Conservation (phyloP, 495 filamentous ascomycete genomes). For the Parathielavia hyrcaniae region DNA sequence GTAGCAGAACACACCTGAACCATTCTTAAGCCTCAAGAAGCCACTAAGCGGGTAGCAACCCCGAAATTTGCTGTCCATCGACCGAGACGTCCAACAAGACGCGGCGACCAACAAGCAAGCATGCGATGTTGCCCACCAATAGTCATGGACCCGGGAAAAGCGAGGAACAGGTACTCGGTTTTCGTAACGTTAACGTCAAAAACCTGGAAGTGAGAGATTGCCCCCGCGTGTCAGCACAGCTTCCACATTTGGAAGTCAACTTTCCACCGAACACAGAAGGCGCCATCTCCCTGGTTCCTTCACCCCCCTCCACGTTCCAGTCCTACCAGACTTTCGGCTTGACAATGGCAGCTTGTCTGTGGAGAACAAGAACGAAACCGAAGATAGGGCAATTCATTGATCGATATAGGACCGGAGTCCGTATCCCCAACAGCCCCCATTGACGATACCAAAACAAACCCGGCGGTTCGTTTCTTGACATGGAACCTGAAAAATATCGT, state of each 20-base stretch:
- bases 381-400: not conserved
- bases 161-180: not conserved
- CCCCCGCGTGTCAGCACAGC: not conserved
- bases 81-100: not conserved
- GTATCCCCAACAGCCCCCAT: not conserved
- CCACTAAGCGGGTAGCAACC: not conserved
- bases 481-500: no score
- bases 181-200: not conserved
- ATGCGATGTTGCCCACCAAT: constrained; percentile 1
- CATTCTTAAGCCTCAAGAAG: not conserved
- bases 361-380: not conserved
- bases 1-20: not conserved
- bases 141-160: not conserved
- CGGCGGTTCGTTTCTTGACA: constrained; percentile 2
- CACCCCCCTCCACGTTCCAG: no score
- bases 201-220: no score
- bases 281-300: not conserved
- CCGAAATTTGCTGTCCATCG: no score
- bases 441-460: not conserved
- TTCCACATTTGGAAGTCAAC: not conserved
- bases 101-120: not conserved
- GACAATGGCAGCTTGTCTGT: not conserved
- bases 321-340: not conserved
- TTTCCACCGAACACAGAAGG: not conserved
- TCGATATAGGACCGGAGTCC: not conserved